Percentiles rank a stretch among this genome's conserved stretches.
Conservation (phyloP, 208 protist genomes). For the Paratrypanosoma confusum region DNA sequence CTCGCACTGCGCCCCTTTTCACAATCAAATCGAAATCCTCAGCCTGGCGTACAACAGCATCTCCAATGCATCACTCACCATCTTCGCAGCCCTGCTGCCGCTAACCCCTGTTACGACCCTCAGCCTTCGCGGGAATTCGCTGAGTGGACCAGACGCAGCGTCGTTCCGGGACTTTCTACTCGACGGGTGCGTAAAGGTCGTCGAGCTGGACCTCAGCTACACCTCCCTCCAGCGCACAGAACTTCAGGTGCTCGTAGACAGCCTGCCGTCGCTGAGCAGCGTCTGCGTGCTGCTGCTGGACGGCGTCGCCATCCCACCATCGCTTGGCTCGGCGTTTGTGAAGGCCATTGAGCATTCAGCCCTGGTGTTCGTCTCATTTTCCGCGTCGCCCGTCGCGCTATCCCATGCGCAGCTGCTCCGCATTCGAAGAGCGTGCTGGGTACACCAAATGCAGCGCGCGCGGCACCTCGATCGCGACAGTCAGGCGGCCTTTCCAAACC, state of each 20-base stretch:
- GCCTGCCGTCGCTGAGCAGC: slow-evolving; percentile 28
- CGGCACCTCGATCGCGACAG: too few relatives aligned
- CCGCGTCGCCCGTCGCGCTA: slow-evolving; percentile 12
- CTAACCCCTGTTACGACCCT: slow-evolving; percentile 36
- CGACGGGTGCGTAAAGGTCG: slow-evolving; percentile 21
- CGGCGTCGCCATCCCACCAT: slow-evolving; percentile 28
- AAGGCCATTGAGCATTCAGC: slow-evolving; percentile 30
- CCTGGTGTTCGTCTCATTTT: slow-evolving; percentile 37
- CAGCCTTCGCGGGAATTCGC: slow-evolving; percentile 60
- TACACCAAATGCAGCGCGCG: too few relatives aligned
- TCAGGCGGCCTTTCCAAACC: too few relatives aligned
- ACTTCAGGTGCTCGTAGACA: slow-evolving; percentile 42
- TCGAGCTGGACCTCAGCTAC: slow-evolving; percentile 71
- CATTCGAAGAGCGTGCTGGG: too few relatives aligned
- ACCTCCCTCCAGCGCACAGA: slow-evolving; percentile 39
- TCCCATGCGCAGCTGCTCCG: slow-evolving; percentile 12
- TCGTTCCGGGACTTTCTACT: slow-evolving; percentile 54
- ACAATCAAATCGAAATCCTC: slow-evolving; percentile 16
- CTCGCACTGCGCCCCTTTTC: slow-evolving; percentile 5
- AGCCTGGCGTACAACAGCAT: slow-evolving; percentile 70
- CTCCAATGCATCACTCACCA: slow-evolving; percentile 21
- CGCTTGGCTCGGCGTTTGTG: slow-evolving; percentile 26
- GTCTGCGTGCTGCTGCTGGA: slow-evolving; percentile 60
- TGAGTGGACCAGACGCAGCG: slow-evolving; percentile 20
- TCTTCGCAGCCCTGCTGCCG: slow-evolving; percentile 30